These are phyloP conservation scores for Calonectria henricotiae DNA, from an alignment of 2,329 filamentous ascomycete genomes.

Conservation along the genomic window DNA sequence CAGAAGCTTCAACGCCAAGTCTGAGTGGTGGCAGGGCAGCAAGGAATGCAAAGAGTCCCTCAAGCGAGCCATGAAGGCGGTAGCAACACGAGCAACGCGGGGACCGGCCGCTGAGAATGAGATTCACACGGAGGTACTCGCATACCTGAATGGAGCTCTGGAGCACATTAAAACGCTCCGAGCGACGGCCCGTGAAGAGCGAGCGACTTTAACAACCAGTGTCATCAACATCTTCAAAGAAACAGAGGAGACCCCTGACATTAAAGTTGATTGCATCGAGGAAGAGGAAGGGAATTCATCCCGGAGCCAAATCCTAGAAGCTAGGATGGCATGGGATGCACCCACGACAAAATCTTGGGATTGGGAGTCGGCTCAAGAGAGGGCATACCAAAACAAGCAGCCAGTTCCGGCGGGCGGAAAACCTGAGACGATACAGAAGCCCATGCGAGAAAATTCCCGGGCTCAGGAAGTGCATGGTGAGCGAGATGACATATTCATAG, in stretches of 20 bases:
- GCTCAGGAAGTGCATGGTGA: slow-evolving; percentile 34
- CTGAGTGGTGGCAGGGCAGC: slow-evolving; percentile 59
- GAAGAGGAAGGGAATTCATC: slow-evolving; percentile 34
- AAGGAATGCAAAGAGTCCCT: slow-evolving; percentile 59
- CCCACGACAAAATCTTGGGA: slow-evolving; percentile 17
- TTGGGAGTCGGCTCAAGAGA: neutral
- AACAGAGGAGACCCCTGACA: slow-evolving; percentile 37
- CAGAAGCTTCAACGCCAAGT: slow-evolving; percentile 52
- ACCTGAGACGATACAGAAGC: slow-evolving; percentile 30
- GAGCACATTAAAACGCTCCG: slow-evolving; percentile 49
- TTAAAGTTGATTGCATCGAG: slow-evolving; percentile 38
- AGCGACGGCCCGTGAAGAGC: slow-evolving; percentile 43
- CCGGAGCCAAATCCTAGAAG: slow-evolving; percentile 30
- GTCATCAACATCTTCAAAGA: slow-evolving; percentile 46
- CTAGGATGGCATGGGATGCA: slow-evolving; percentile 39
- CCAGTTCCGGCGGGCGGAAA: neutral
- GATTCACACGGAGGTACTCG: slow-evolving; percentile 51
- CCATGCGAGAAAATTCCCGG: slow-evolving; percentile 31
- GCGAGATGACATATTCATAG: slow-evolving; percentile 41
- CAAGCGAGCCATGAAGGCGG: slow-evolving; percentile 59
- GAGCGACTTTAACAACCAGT: slow-evolving; percentile 40
- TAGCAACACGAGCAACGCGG: slow-evolving; percentile 50
- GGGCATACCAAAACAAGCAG: slow-evolving; percentile 1
- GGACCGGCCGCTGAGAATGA: slow-evolving; percentile 22
- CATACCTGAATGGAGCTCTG: slow-evolving; percentile 43